Conservation (phyloP, 495 filamentous ascomycete species). For the Corynascus novoguineensis region DNA sequence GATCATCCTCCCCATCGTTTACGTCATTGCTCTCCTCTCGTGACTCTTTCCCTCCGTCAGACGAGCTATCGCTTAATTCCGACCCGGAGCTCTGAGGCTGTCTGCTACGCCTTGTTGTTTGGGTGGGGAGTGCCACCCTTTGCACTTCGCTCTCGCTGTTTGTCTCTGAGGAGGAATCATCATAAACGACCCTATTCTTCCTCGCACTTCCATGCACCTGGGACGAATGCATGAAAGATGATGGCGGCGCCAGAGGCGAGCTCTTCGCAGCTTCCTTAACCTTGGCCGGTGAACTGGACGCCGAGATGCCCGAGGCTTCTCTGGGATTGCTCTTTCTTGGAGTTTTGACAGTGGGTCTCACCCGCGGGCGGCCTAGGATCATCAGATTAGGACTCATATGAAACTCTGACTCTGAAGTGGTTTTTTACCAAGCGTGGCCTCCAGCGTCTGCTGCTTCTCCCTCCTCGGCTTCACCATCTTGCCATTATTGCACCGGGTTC, state of each 20-base stretch:
- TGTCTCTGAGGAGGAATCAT: neutral
- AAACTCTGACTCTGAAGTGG: neutral
- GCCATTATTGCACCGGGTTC: neutral
- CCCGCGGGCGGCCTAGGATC: constrained; percentile 5
- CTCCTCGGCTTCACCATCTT: constrained; percentile 15
- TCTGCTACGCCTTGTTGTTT: neutral
- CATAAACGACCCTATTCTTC: neutral
- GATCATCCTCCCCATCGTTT: neutral
- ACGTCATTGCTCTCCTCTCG: neutral
- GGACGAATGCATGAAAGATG: constrained; percentile 13
- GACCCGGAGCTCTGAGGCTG: neutral
- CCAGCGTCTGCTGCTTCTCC: constrained; percentile 24
- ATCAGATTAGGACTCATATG: neutral
- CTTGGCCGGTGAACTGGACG: neutral
- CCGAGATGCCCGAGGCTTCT: neutral
- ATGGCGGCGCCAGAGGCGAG: constrained; percentile 2
- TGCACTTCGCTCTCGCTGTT: neutral
- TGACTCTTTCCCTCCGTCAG: neutral
- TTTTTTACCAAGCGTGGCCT: constrained; percentile 20
- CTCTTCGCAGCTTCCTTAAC: neutral
- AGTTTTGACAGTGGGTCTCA: constrained; percentile 1
- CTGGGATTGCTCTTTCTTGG: neutral
- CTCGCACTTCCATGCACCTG: neutral
- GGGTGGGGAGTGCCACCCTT: neutral
- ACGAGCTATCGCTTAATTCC: neutral